Conservation (phyloP, 108 stramenopile genomes). For the Discostella stelligeroides region DNA sequence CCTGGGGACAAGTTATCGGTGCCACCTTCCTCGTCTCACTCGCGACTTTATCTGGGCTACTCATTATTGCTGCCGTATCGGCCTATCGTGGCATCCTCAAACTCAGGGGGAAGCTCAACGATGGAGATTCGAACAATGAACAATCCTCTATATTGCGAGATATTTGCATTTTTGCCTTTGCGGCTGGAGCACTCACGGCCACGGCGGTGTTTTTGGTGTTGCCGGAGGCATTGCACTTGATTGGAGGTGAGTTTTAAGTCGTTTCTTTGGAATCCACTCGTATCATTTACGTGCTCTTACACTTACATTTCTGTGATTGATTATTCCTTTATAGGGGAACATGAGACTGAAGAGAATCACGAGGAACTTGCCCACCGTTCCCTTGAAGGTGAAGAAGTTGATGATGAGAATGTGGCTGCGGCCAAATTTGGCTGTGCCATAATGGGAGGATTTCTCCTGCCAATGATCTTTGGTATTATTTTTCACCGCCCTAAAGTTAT, state of each 20-base stretch:
- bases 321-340: conserved; percentile 56
- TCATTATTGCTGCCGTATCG: conserved; percentile 31
- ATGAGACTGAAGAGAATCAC: conserved; percentile 28
- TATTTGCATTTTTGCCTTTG: conserved; percentile 40
- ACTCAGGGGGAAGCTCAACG: not conserved
- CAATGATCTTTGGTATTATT: conserved; percentile 53
- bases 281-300: conserved; percentile 73
- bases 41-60: conserved; percentile 33
- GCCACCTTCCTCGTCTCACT: conserved; percentile 48
- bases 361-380: conserved; percentile 32
- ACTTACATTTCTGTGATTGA: conserved; percentile 73
- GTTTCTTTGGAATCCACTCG: conserved; percentile 32
- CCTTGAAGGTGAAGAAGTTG: not conserved
- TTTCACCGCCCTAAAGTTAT: conserved; percentile 45
- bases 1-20: conserved; percentile 36
- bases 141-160: conserved; percentile 1
- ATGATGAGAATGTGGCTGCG: conserved; percentile 33
- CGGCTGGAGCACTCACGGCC: conserved; percentile 39
- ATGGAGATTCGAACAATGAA: not conserved
- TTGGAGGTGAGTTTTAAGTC: conserved; percentile 21
- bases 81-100: conserved; percentile 5
- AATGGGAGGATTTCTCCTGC: conserved; percentile 72
- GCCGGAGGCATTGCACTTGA: conserved; percentile 35
- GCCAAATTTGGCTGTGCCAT: conserved; percentile 75
- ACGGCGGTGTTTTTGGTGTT: conserved; percentile 44